Percentiles rank a stretch among this genome's conserved stretches.
These are phyloP conservation scores for Raffaelea arxii DNA, from an alignment of 2,329 filamentous ascomycete genomes.

Conservation along the genomic window DNA sequence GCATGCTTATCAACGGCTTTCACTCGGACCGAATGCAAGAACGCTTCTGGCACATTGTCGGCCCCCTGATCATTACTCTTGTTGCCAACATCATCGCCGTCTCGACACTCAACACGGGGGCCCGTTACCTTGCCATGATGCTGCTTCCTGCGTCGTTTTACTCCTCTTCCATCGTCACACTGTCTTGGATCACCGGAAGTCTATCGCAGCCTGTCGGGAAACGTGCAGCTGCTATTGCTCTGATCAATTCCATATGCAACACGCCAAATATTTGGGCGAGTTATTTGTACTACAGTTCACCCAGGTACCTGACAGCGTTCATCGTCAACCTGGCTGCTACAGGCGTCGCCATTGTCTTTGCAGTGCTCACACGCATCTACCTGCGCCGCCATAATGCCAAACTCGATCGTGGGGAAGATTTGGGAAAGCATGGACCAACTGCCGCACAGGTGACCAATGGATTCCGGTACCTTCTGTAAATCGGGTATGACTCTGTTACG, in stretches of 20 bases:
- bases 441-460: constrained; percentile 17
- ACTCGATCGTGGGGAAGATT: constrained; percentile 17
- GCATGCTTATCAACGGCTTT: constrained; percentile 21
- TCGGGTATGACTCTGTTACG: no score
- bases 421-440: constrained; percentile 19
- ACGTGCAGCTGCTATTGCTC: constrained; percentile 18
- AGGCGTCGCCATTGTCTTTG: constrained; percentile 18
- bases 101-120: constrained; percentile 17
- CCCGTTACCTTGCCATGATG: constrained; percentile 23
- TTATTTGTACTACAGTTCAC: constrained; percentile 18
- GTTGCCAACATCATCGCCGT: constrained; percentile 21
- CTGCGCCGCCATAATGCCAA: constrained; percentile 17
- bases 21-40: constrained; percentile 19
- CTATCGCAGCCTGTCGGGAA: constrained; percentile 17
- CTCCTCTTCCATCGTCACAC: constrained; percentile 16
- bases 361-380: constrained; percentile 17
- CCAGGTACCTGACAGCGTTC: constrained; percentile 18
- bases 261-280: constrained; percentile 20
- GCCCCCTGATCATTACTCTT: constrained; percentile 17
- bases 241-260: constrained; percentile 20
- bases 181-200: constrained; percentile 20
- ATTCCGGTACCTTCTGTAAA: constrained; percentile 13
- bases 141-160: constrained; percentile 19
- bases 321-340: constrained; percentile 19
- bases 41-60: constrained; percentile 18